Percentiles rank a stretch among this genome's conserved stretches.
Conservation (phyloP, 148 eudicot genomes). For the Heliamphora exappendiculata region DNA sequence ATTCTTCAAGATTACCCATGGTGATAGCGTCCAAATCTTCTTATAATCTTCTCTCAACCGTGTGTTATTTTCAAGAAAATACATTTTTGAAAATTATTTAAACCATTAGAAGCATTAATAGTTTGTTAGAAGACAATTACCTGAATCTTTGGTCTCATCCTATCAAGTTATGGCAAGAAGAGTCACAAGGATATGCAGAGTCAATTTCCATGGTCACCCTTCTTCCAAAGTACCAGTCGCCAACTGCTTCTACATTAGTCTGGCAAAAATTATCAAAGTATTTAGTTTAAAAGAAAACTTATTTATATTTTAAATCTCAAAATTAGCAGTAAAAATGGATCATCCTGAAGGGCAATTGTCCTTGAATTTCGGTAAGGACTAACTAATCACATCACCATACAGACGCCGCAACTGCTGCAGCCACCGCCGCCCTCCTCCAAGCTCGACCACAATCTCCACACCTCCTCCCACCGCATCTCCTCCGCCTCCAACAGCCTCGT, state of each 20-base stretch:
- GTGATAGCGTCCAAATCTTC: too few species aligned
- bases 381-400: not conserved
- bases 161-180: conserved; percentile 57
- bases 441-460: too few species aligned
- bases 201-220: conserved; percentile 48
- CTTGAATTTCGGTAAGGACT: not conserved
- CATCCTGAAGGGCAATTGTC: not conserved
- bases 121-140: not conserved
- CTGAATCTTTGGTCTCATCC: conserved; percentile 11
- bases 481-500: too few species aligned
- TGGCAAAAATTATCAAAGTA: conserved; percentile 19
- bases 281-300: not conserved
- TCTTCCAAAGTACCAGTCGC: conserved; percentile 83
- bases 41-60: too few species aligned
- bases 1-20: too few species aligned
- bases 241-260: conserved; percentile 84
- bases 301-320: not conserved
- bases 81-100: not conserved
- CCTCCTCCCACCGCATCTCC: too few species aligned
- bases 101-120: not conserved
- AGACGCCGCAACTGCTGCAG: too few species aligned
- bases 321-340: not conserved
- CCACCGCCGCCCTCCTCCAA: too few species aligned
- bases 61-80: too few species aligned
- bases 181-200: conserved; percentile 67